Conservation (phyloP, 108 stramenopile species). For the Parmales sp. region DNA sequence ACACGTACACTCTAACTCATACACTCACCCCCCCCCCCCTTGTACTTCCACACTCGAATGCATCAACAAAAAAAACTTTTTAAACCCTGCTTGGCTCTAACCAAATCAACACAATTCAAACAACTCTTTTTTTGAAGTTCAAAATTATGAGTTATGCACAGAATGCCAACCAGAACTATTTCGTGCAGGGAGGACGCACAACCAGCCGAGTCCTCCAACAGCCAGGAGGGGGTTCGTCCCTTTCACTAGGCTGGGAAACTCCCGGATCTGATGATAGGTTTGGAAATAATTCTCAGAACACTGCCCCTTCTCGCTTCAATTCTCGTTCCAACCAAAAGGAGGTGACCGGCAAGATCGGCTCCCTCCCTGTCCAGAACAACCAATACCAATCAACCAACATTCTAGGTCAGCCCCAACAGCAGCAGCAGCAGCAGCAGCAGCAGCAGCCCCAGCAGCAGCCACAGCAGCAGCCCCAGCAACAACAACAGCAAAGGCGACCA, state of each 20-base stretch:
- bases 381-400: too few species aligned
- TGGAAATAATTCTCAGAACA: background rate
- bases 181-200: conserved; percentile 2
- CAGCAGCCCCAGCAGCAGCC: too few species aligned
- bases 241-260: background rate
- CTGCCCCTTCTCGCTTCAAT: background rate
- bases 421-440: background rate
- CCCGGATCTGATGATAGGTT: background rate
- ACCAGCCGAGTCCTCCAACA: background rate
- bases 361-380: background rate
- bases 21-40: too few species aligned
- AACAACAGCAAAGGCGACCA: too few species aligned
- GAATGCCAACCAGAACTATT: conserved; percentile 17
- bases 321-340: conserved; percentile 2
- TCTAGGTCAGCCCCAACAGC: background rate
- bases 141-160: background rate
- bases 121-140: background rate
- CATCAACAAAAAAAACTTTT: too few species aligned
- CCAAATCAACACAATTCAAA: too few species aligned
- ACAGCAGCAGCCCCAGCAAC: too few species aligned
- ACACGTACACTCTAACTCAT: too few species aligned
- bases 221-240: conserved; percentile 6
- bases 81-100: too few species aligned
- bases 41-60: too few species aligned
- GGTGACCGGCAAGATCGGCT: conserved; percentile 14